Evolutionary conservation across 805 yeast genomes (phyloP).

Genomic region (Candida ipomoeae): DNA sequence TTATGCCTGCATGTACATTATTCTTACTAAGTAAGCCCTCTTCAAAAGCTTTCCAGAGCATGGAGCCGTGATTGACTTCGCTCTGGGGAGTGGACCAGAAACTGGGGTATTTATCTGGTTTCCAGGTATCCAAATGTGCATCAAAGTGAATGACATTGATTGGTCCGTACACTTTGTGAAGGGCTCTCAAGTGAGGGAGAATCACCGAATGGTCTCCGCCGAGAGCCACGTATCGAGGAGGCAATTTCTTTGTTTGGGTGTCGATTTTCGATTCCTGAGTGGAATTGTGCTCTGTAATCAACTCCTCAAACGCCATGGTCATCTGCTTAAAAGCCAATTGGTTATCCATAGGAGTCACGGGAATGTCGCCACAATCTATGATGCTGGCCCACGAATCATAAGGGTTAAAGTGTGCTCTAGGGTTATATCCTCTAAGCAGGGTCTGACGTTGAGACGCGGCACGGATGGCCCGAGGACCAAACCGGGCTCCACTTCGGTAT

Average conservation of each 20-base stretch:
- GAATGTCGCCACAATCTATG: slow-evolving; percentile 56
- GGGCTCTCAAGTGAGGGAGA: slow-evolving; percentile 67
- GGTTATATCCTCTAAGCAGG: slow-evolving; percentile 64
- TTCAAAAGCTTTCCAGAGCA: slow-evolving; percentile 75
- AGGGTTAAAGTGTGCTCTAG: slow-evolving; percentile 55
- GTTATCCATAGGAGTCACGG: slow-evolving; percentile 59
- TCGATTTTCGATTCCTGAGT: slow-evolving; percentile 10
- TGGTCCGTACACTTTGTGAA: slow-evolving; percentile 58
- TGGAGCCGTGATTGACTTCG: slow-evolving; percentile 76
- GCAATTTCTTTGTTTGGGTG: slow-evolving; percentile 21
- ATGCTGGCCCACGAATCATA: slow-evolving; percentile 47
- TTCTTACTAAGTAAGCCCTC: slow-evolving; percentile 60
- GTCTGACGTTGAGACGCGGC: slow-evolving; percentile 70
- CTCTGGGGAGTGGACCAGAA: slow-evolving; percentile 55
- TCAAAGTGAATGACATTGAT: slow-evolving; percentile 77
- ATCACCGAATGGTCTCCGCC: slow-evolving; percentile 85
- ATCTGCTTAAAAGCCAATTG: slow-evolving; percentile 49
- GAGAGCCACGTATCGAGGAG: slow-evolving; percentile 62
- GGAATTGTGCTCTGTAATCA: slow-evolving; percentile 41
- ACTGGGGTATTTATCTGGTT: slow-evolving; percentile 65
- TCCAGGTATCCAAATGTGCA: slow-evolving; percentile 82
- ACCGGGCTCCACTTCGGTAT: slow-evolving; percentile 77
- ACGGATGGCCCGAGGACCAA: slow-evolving; percentile 74
- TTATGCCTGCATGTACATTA: slow-evolving; percentile 71
- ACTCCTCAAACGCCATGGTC: slow-evolving; percentile 52